These are phyloP conservation scores for Periconia macrospinosa DNA, from an alignment of 2,329 filamentous ascomycete genomes.

Conservation along the genomic window DNA sequence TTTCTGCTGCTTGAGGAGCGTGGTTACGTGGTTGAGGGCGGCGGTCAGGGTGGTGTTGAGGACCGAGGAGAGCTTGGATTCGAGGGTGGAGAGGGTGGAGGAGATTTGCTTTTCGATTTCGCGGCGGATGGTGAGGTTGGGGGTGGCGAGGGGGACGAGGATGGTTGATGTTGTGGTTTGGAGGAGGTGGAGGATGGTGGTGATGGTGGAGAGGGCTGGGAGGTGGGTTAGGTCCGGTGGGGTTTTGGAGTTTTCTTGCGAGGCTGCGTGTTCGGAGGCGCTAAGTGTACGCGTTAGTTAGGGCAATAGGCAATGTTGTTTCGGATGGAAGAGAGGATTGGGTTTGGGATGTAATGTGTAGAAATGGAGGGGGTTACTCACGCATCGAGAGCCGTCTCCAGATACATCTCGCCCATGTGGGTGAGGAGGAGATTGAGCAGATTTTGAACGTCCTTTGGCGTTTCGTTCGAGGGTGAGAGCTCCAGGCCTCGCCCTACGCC, in stretches of 20 bases:
- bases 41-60: constrained; percentile 72
- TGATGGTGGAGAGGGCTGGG: constrained; percentile 74
- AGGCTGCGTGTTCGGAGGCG: constrained; percentile 67
- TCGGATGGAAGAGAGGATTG: too few species aligned
- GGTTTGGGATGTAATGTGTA: constrained; percentile 12
- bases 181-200: constrained; percentile 91
- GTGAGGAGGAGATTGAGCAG: constrained; percentile 81
- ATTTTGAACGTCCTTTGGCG: constrained; percentile 88
- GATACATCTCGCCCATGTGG: constrained; percentile 82
- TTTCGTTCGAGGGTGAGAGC: constrained; percentile 83
- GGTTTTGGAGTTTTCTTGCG: constrained; percentile 77
- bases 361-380: constrained; percentile 29
- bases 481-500: constrained; percentile 89
- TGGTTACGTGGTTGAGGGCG: constrained; percentile 73
- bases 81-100: constrained; percentile 72
- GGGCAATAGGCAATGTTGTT: too few species aligned
- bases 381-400: constrained; percentile 67
- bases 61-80: constrained; percentile 77
- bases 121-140: constrained; percentile 85
- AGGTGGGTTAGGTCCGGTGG: constrained; percentile 90
- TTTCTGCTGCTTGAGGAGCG: constrained; percentile 74
- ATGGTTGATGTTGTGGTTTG: constrained; percentile 89
- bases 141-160: constrained; percentile 83
- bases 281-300: constrained; percentile 12
- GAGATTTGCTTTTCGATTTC: constrained; percentile 85